Conservation (phyloP, 2,329 filamentous ascomycete genomes). For the Trichoderma breve region DNA sequence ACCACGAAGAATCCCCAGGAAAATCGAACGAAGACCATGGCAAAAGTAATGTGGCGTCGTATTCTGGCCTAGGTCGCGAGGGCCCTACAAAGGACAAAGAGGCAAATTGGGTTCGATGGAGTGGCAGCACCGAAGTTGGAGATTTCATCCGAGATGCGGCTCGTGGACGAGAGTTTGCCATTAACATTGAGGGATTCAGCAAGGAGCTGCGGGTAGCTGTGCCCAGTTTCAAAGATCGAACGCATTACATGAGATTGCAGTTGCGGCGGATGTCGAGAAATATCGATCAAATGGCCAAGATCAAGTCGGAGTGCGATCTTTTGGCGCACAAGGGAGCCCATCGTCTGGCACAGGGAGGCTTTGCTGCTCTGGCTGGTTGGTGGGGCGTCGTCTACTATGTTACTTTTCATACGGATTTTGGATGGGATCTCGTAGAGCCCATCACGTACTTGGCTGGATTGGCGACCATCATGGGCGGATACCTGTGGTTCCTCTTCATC, state of each 20-base stretch:
- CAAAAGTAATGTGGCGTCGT: constrained; percentile 59
- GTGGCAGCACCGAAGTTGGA: constrained; percentile 81
- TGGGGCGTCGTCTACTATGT: constrained; percentile 78
- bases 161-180: constrained; percentile 76
- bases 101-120: constrained; percentile 76
- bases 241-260: constrained; percentile 77
- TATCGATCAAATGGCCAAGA: constrained; percentile 65
- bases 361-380: constrained; percentile 70
- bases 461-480: constrained; percentile 81
- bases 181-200: constrained; percentile 70
- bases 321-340: constrained; percentile 76
- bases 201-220: constrained; percentile 73
- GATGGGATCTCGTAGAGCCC: constrained; percentile 90
- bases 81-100: constrained; percentile 44
- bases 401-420: constrained; percentile 69
- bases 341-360: constrained; percentile 75
- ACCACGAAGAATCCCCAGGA: constrained; percentile 51
- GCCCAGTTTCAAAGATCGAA: constrained; percentile 86
- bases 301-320: constrained; percentile 80
- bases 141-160: constrained; percentile 93
- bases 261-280: constrained; percentile 68
- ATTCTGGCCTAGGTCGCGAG: constrained; percentile 68
- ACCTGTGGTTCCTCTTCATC: constrained; percentile 92
- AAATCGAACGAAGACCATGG: constrained; percentile 28
- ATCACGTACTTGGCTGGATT: constrained; percentile 88